Base-by-base conservation (phyloP, 345 rosid genomes). In the Aquilaria malaccensis region DNA sequence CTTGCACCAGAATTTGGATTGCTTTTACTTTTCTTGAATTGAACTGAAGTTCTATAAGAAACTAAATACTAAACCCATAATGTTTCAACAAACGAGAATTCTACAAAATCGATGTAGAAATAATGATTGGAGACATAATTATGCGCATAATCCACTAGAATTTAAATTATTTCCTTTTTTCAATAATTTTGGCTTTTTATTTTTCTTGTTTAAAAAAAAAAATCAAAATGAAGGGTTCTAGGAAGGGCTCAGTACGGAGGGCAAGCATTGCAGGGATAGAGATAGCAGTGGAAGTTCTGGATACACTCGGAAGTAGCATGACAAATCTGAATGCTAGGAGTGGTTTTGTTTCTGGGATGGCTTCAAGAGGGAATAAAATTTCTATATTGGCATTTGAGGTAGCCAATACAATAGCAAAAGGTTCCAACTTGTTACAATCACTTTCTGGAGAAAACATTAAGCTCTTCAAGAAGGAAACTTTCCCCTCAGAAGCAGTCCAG, bases 291-390 rank as follows among this genome's bases (percentile, higher is more conserved):
- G 93, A 92, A 55, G 96, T 89, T 58, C 74, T 91, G 71, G 98
- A 91, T 77, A 85, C 88, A 4, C 92, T 91, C 56, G 91, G 96
- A 33, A 91, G 98, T 69, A 88, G 96, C 75, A 80, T 91, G 96
- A 79, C 96, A 13, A 88, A 78, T 81, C 81, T 91, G 55, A 86
- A 83, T 69, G 72, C 60, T 13, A 72, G 68, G 11, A 70, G 84
- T 67, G 95, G 95, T 50, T 91, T 88, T 64, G 76, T 81, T 60
- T 79, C 92, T 11, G 91, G 88, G 67, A 74, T 79, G 67, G 79
- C 86, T 53, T 75, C 82, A 32, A 91, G 85, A 77, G 94, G 96
- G 61, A 83, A 61, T 66, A 87, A 81, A 64, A 82, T 91, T 49
- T 79, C 78, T 22, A 88, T 91, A 65, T 70, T 91, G 57, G 78